Evolutionary conservation across 257 asterid species (phyloP), one percentile per base, ranked within the genome.

Genomic region (Ligustrum vulgare): DNA sequence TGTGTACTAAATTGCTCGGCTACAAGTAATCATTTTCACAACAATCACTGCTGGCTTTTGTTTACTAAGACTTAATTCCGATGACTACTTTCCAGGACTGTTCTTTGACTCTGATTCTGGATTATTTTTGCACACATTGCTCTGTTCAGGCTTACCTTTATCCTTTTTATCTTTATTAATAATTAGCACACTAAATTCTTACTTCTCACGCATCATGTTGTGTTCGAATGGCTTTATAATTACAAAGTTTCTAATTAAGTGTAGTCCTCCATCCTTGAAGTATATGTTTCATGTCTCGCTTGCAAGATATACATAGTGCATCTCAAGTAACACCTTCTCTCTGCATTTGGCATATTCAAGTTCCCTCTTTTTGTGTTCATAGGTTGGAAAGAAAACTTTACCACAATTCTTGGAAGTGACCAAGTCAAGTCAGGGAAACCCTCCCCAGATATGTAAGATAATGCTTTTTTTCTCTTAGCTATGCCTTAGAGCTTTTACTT

Each of bases 381-480:
- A 93, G 98, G 97, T 68, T 93, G 98, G 98, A 90, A 80, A 85
- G 94, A 93, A 73, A 63, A 73, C 31, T 93, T 93, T 81, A n/a
- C 76, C 2, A 86, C 85, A 72, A 88, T 93, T 82, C 91, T 93
- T 71, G 97, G 97, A 73, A 89, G 96, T 83, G 97, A 93, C 62
- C 87, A 93, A 75, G 98, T 93, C 78, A 81, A 87, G 79, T 82
- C 92, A 80, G 98, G 98, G 78, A 93, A 93, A 80, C 98, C 98
- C 11, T 80, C 96, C 54, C 98, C 98, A 64, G 96, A 93, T 80
- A 71, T 93, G 98, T 91, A 86, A 86, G 93, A 47, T 28, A 45
- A 43, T 63, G 54, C 33, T 80, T 72, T 71, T 34, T 31, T 37
- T 47, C 37, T 65, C 33, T 43, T 31, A 25, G 2, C 51, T 3